Conservation (phyloP, 495 filamentous ascomycete genomes). For the Penicillium roqueforti region DNA sequence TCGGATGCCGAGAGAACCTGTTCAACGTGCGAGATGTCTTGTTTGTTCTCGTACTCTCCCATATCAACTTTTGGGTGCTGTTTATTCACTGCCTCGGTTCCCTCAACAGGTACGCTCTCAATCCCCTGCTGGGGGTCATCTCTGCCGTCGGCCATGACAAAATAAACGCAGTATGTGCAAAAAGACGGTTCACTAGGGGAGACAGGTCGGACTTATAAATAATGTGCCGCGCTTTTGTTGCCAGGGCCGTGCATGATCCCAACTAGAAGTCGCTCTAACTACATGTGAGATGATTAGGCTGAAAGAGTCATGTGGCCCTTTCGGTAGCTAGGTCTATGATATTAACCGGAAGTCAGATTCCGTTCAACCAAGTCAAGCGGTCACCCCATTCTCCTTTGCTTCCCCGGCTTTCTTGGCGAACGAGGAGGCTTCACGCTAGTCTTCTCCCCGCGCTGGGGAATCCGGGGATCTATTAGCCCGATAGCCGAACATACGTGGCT, state of each 20-base stretch:
- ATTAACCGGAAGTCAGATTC: slow-evolving; percentile 10
- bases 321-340: neutral
- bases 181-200: neutral
- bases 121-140: slow-evolving; percentile 7
- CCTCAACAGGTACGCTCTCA: slow-evolving; percentile 3
- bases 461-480: slow-evolving; percentile 23
- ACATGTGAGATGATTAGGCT: neutral
- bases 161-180: neutral
- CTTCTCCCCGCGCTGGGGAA: slow-evolving; percentile 9
- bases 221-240: neutral
- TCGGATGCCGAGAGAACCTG: slow-evolving; percentile 37
- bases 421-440: neutral
- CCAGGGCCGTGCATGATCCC: neutral
- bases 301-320: neutral
- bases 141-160: neutral
- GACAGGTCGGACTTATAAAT: slow-evolving; percentile 3
- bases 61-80: slow-evolving; percentile 11
- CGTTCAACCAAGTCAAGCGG: slow-evolving; percentile 5
- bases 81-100: neutral
- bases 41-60: slow-evolving; percentile 17
- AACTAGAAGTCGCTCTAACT: neutral
- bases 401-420: slow-evolving; percentile 17
- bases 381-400: neutral
- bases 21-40: slow-evolving; percentile 49
- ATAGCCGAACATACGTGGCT: slow-evolving; percentile 3